Conservation (phyloP, 1,139 yeast species). For the Pichia sp. region DNA sequence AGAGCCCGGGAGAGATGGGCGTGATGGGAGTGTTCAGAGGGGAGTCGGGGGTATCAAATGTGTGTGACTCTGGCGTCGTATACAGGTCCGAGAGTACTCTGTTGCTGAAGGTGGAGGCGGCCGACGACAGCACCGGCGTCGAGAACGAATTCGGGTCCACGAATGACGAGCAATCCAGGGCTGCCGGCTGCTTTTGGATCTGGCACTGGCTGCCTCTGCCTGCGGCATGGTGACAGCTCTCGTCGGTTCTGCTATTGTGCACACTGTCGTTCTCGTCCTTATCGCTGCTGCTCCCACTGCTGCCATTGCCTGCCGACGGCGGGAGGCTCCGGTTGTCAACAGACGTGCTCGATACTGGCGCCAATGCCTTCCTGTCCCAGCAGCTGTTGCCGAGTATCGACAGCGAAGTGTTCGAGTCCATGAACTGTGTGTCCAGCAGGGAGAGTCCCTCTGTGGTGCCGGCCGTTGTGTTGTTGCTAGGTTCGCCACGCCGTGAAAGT, state of each 20-base stretch:
- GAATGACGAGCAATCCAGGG: constrained; percentile 6
- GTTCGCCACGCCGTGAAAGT: background rate
- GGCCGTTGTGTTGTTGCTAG: background rate
- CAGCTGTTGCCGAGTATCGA: background rate
- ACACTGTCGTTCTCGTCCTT: background rate
- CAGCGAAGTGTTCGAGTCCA: constrained; percentile 7
- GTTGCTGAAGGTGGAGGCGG: background rate
- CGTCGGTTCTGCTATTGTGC: background rate
- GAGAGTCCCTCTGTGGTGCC: background rate
- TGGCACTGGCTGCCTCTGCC: background rate
- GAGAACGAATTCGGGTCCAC: background rate
- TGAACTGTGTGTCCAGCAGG: constrained; percentile 1
- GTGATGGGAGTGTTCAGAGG: constrained; percentile 11
- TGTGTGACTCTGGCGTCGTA: constrained; percentile 6
- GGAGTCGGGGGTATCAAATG: background rate
- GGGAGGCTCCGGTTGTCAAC: background rate
- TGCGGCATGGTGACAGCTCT: background rate
- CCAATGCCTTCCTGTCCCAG: background rate
- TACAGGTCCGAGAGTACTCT: constrained; percentile 4
- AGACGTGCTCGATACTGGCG: background rate
- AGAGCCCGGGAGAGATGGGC: constrained; percentile 6
- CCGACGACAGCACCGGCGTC: background rate
- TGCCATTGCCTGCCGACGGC: background rate
- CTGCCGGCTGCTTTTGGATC: background rate
- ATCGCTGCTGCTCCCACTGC: background rate